Evolutionary conservation across 2,329 filamentous ascomycete genomes (phyloP).

Genomic region (Xylaria sp.): DNA sequence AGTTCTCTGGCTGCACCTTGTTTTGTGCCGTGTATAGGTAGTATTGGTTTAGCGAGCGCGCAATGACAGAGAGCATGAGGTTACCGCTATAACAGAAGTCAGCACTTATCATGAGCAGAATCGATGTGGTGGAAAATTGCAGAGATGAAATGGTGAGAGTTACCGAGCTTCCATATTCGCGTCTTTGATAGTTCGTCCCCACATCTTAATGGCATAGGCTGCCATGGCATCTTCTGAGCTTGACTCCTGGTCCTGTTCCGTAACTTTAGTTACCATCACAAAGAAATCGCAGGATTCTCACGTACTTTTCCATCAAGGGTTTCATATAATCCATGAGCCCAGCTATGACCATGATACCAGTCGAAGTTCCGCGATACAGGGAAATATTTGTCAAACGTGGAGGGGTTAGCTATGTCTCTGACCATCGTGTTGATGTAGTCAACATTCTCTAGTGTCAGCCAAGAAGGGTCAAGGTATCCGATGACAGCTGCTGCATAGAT

Average conservation of each 20-base stretch:
- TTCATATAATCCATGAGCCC: constrained; percentile 84
- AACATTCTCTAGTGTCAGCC: constrained; percentile 74
- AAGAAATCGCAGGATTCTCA: background rate
- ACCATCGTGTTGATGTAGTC: constrained; percentile 85
- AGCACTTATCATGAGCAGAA: background rate
- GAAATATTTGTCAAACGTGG: constrained; percentile 75
- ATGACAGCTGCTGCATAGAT: constrained; percentile 88
- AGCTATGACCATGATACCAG: constrained; percentile 94
- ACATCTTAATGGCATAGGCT: constrained; percentile 90
- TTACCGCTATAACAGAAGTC: constrained; percentile 67
- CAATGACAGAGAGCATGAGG: constrained; percentile 82
- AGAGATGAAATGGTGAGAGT: constrained; percentile 30
- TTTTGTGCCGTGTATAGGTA: constrained; percentile 83
- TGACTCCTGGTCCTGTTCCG: constrained; percentile 75
- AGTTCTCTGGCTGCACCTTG: constrained; percentile 74
- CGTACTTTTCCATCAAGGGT: constrained; percentile 74
- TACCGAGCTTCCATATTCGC: constrained; percentile 79
- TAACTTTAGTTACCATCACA: constrained; percentile 4
- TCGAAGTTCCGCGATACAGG: constrained; percentile 87
- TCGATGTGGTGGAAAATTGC: background rate
- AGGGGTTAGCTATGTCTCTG: constrained; percentile 84
- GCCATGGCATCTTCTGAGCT: constrained; percentile 91
- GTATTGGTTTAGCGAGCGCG: constrained; percentile 79
- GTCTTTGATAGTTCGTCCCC: constrained; percentile 84
- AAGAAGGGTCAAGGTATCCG: constrained; percentile 78